Percentiles rank a stretch among this genome's conserved stretches.
These are phyloP conservation scores for Sutorius australiensis DNA, from an alignment of 768 basidiomycete species.

Conservation along the genomic window DNA sequence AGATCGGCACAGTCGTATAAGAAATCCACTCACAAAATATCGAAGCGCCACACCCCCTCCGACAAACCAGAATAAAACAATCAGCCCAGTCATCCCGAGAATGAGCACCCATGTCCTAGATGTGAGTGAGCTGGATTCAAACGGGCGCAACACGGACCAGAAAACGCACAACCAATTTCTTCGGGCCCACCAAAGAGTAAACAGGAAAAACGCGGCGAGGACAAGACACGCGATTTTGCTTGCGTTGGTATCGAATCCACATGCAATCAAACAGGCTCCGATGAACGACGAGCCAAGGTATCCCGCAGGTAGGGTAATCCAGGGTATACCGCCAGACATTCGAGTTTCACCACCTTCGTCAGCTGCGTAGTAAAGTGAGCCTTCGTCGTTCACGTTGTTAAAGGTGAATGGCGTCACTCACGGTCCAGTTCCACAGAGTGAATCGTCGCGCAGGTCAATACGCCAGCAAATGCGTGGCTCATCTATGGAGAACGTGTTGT, in stretches of 20 bases:
- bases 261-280: slow-evolving; percentile 82
- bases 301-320: slow-evolving; percentile 81
- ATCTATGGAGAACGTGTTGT: slow-evolving; percentile 44
- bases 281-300: slow-evolving; percentile 85
- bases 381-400: slow-evolving; percentile 3
- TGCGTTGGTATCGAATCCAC: slow-evolving; percentile 85
- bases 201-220: slow-evolving; percentile 79
- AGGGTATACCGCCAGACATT: slow-evolving; percentile 83
- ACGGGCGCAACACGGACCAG: not conserved
- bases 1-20: not conserved
- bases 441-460: slow-evolving; percentile 82
- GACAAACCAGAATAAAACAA: slow-evolving; percentile 83
- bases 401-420: slow-evolving; percentile 35
- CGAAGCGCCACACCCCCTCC: slow-evolving; percentile 69
- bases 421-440: slow-evolving; percentile 86
- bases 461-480: slow-evolving; percentile 79
- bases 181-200: slow-evolving; percentile 88
- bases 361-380: slow-evolving; percentile 39
- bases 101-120: slow-evolving; percentile 75
- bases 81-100: slow-evolving; percentile 72
- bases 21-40: slow-evolving; percentile 54
- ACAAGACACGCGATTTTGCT: slow-evolving; percentile 80
- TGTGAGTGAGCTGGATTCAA: not conserved
- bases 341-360: slow-evolving; percentile 85
- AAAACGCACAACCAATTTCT: slow-evolving; percentile 62